Conservation (phyloP, 2,329 filamentous ascomycete genomes). For the Aspergillus flavus region DNA sequence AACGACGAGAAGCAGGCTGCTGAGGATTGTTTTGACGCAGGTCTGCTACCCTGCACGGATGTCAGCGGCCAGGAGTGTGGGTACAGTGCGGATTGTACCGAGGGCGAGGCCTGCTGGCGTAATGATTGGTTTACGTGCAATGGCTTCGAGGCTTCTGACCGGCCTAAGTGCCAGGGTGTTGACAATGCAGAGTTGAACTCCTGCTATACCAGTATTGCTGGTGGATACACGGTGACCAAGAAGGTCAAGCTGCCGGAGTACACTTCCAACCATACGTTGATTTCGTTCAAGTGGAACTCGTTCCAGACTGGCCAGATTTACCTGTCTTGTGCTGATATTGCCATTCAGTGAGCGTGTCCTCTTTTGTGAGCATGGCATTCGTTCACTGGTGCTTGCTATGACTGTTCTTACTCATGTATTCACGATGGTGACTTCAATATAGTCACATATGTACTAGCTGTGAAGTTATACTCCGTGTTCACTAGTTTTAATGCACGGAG, state of each 20-base stretch:
- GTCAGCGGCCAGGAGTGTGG: constrained; percentile 54
- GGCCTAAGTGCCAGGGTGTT: constrained; percentile 46
- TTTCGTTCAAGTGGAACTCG: constrained; percentile 59
- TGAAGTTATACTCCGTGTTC: not conserved
- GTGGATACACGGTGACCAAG: constrained; percentile 57
- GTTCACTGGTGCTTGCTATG: too few relatives aligned
- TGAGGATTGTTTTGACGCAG: constrained; percentile 56
- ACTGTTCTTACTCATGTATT: too few relatives aligned
- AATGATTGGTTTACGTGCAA: constrained; percentile 60
- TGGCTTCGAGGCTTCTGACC: constrained; percentile 19
- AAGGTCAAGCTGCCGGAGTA: constrained; percentile 55
- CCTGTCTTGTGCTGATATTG: constrained; percentile 57
- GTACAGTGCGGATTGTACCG: constrained; percentile 52
- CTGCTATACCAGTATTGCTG: constrained; percentile 56
- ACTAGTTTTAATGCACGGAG: not conserved
- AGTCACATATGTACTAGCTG: not conserved
- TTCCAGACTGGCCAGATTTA: constrained; percentile 59
- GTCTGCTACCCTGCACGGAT: constrained; percentile 53
- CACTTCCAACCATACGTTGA: constrained; percentile 53
- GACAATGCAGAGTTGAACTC: constrained; percentile 48
- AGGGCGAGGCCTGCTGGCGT: constrained; percentile 49
- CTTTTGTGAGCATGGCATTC: not conserved
- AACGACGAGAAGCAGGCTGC: constrained; percentile 56
- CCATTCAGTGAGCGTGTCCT: constrained; percentile 33
- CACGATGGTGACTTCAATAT: not conserved